Evolutionary conservation across 768 basidiomycete species (phyloP), one percentile per base, ranked within the genome.

Genomic region (Suillus paluster): DNA sequence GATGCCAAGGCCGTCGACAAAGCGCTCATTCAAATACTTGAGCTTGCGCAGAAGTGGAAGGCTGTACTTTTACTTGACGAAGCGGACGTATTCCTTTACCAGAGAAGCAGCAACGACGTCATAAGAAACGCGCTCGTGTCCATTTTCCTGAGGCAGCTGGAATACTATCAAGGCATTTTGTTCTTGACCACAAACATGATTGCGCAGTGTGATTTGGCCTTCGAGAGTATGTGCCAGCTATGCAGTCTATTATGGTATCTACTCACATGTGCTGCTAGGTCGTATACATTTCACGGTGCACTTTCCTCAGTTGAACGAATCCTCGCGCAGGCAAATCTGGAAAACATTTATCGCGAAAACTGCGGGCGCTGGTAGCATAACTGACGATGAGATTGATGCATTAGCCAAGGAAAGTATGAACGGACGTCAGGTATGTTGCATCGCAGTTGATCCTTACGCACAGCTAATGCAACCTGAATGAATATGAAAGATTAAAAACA

Each of bases 121-220:
- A 12, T 34, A 49, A 17, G 72, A 27, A 91, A 90, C 66, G 88
- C 88, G 1, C 87, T 89, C 81, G 87, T 91, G 5, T 87, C 87
- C 2, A 87, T 89, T 15, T 89, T 86, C 66, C 83, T 85, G 30
- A 81, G 84, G 23, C 84, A 84, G 68, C 79, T 86, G 58, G 85
- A 86, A 65, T 86, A 85, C 70, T 85, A 85, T 72, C 81, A 83
- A 42, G 85, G 84, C 6, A 84, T 86, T 68, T 77, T 86, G 53
- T 86, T 86, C 77, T 75, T 86, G 38, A 85, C 85, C 36, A 85
- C 84, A 21, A 85, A 79, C 69, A 67, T 73, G 39, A 64, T 77
- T 8, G 30, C 49, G 30, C 49, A 71, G 21, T 87, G 88, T 72
- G 88, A 89, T 69, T 84, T 85, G 66, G 88, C 88, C 8, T 89